Evolutionary conservation across 2,329 filamentous ascomycete species (phyloP).

Genomic region (Cercospora sp.): DNA sequence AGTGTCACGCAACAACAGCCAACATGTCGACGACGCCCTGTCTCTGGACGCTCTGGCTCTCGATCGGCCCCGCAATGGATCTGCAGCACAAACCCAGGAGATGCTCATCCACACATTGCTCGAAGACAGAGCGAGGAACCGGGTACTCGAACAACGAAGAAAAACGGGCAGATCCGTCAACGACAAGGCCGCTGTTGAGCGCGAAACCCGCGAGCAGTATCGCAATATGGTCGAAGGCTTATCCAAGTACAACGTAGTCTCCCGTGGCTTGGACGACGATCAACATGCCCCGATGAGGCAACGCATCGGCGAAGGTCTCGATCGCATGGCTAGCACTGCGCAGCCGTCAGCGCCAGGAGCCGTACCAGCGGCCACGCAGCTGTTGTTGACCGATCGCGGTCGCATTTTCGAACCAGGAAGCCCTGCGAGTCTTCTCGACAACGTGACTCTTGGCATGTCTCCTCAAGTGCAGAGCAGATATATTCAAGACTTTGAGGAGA

Average conservation of each 20-base stretch:
- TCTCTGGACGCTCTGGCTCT: slow-evolving; percentile 16
- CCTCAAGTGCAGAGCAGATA: slow-evolving; percentile 47
- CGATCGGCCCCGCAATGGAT: slow-evolving; percentile 14
- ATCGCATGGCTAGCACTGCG: slow-evolving; percentile 22
- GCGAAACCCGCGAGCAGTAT: slow-evolving; percentile 44
- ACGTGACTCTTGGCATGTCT: slow-evolving; percentile 22
- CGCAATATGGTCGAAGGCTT: slow-evolving; percentile 42
- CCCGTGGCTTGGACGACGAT: slow-evolving; percentile 43
- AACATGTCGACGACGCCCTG: slow-evolving; percentile 3
- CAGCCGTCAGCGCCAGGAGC: not conserved
- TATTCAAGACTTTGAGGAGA: slow-evolving; percentile 53
- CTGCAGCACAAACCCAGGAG: slow-evolving; percentile 30
- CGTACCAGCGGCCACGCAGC: slow-evolving; percentile 21
- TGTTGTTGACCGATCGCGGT: slow-evolving; percentile 27
- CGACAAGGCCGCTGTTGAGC: slow-evolving; percentile 42
- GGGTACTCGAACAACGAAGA: slow-evolving; percentile 41
- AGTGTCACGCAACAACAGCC: slow-evolving; percentile 15
- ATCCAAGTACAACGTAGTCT: slow-evolving; percentile 40
- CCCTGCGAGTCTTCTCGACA: slow-evolving; percentile 21
- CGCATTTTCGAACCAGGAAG: slow-evolving; percentile 9
- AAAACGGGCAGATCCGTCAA: slow-evolving; percentile 6
- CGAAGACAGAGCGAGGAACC: slow-evolving; percentile 46
- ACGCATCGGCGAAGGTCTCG: slow-evolving; percentile 44
- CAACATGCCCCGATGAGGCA: slow-evolving; percentile 37
- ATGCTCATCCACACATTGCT: slow-evolving; percentile 49